Evolutionary conservation across 2,329 filamentous ascomycete species (phyloP).

Genomic region (Fusarium armeniacum): DNA sequence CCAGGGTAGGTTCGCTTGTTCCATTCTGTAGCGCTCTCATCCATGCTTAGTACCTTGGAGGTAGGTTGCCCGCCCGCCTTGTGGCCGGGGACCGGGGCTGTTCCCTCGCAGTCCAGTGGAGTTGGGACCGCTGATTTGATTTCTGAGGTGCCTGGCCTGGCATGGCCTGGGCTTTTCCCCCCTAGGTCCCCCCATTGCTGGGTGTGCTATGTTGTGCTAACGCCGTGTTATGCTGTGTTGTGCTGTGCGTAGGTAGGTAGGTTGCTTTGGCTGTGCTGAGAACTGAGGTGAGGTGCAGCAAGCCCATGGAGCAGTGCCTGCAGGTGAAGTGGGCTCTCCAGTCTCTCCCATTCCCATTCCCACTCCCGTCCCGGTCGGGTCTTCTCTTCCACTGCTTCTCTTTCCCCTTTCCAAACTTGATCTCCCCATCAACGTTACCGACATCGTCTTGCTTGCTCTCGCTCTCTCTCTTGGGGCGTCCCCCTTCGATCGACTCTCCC

Average conservation of each 20-base stretch:
- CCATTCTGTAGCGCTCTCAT: slow-evolving; percentile 35
- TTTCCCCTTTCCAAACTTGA: slow-evolving; percentile 49
- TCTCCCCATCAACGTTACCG: slow-evolving; percentile 46
- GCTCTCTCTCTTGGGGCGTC: slow-evolving; percentile 35
- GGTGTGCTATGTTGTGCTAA: background rate
- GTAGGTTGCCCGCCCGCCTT: slow-evolving; percentile 17
- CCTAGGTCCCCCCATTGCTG: background rate
- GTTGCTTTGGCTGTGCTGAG: slow-evolving; percentile 7
- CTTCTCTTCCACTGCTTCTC: slow-evolving; percentile 36
- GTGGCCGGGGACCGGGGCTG: slow-evolving; percentile 27
- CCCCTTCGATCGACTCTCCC: slow-evolving; percentile 41
- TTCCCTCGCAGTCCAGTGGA: slow-evolving; percentile 37
- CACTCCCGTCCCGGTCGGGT: slow-evolving; percentile 29
- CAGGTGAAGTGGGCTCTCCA: slow-evolving; percentile 24
- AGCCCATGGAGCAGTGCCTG: background rate
- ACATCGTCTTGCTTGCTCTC: slow-evolving; percentile 36
- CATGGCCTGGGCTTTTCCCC: slow-evolving; percentile 5
- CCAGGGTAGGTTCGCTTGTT: slow-evolving; percentile 36
- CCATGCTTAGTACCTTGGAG: slow-evolving; percentile 12
- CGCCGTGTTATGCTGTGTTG: slow-evolving; percentile 2
- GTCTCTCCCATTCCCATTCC: slow-evolving; percentile 9
- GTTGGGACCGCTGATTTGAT: slow-evolving; percentile 31
- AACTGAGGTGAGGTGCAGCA: slow-evolving; percentile 11
- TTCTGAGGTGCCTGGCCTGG: slow-evolving; percentile 26
- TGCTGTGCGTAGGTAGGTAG: background rate